Percentiles rank a stretch among this genome's conserved stretches.
Conservation (phyloP, 805 yeast species). For the Candida rishiriensis region DNA sequence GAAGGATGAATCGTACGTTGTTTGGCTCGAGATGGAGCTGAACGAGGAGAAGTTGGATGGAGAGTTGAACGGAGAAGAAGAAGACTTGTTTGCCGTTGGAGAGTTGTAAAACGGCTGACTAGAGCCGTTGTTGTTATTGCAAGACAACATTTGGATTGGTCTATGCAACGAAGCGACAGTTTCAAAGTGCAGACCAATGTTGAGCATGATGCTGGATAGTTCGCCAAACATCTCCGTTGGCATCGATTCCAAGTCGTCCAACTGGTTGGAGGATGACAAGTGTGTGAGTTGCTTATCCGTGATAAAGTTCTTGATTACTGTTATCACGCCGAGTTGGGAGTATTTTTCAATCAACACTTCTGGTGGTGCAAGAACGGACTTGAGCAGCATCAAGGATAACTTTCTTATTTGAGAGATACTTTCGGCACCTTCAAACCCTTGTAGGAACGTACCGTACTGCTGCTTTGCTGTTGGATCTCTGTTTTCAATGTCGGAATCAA, state of each 20-base stretch:
- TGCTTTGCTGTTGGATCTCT: slow-evolving; percentile 36
- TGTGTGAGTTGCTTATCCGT: slow-evolving; percentile 21
- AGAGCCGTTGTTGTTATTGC: neutral
- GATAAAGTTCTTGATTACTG: slow-evolving; percentile 34
- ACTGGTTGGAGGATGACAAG: slow-evolving; percentile 15
- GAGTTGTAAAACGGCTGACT: slow-evolving; percentile 15
- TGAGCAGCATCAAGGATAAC: slow-evolving; percentile 39
- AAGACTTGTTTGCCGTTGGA: slow-evolving; percentile 18
- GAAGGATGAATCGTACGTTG: slow-evolving; percentile 25
- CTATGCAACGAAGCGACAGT: neutral
- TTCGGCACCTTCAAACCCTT: slow-evolving; percentile 40
- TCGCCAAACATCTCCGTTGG: slow-evolving; percentile 10
- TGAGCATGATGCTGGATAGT: slow-evolving; percentile 14
- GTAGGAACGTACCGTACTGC: slow-evolving; percentile 43
- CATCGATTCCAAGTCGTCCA: slow-evolving; percentile 13
- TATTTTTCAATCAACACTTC: slow-evolving; percentile 51
- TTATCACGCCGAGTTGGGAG: slow-evolving; percentile 48
- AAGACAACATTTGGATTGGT: too few species aligned
- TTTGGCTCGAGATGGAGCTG: slow-evolving; percentile 28
- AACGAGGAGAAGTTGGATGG: slow-evolving; percentile 31
- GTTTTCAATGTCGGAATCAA: slow-evolving; percentile 28
- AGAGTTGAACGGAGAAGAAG: slow-evolving; percentile 25
- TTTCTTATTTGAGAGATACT: slow-evolving; percentile 37
- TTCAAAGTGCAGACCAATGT: slow-evolving; percentile 7
- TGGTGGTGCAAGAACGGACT: slow-evolving; percentile 41